A percentile compares a stretch with the other conserved stretches of the same genome.
Conservation (phyloP, 2,329 filamentous ascomycete genomes). For the Colletotrichum orbiculare region DNA sequence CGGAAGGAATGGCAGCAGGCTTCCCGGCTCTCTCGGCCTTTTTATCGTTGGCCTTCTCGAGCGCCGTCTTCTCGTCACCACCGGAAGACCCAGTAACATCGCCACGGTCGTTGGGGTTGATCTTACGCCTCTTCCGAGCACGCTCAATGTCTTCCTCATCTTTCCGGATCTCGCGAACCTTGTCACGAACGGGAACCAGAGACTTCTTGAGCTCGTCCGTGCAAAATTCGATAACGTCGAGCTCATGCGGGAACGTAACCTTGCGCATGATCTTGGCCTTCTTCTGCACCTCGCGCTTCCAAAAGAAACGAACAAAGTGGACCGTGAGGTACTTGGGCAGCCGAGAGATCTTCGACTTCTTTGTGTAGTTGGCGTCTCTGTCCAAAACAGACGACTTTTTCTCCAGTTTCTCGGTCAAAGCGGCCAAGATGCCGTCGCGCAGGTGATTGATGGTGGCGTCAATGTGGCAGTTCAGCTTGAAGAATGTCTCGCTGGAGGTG, state of each 20-base stretch:
- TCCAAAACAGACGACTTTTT: constrained; percentile 84
- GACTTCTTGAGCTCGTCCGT: constrained; percentile 87
- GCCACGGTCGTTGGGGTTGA: constrained; percentile 58
- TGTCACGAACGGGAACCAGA: constrained; percentile 92
- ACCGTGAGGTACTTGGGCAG: constrained; percentile 96
- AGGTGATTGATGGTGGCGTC: constrained; percentile 88
- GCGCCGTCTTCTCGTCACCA: constrained; percentile 59
- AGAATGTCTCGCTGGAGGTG: constrained; percentile 78
- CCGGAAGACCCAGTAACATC: constrained; percentile 58
- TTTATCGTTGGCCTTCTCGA: constrained; percentile 57
- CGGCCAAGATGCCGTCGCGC: constrained; percentile 85
- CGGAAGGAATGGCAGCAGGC: constrained; percentile 52
- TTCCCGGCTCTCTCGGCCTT: constrained; percentile 50
- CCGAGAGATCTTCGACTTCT: constrained; percentile 88
- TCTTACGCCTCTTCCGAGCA: constrained; percentile 90
- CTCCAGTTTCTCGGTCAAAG: constrained; percentile 88
- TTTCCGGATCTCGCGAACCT: constrained; percentile 93
- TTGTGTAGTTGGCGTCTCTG: constrained; percentile 86
- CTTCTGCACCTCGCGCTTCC: constrained; percentile 94
- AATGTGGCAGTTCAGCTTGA: constrained; percentile 97
- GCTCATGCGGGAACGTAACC: constrained; percentile 92
- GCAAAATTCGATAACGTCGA: constrained; percentile 95
- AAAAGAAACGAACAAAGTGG: constrained; percentile 98
- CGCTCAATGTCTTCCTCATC: constrained; percentile 95
- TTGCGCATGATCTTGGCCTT: constrained; percentile 99